phyloP scores from a whole-genome alignment of 2,329 filamentous ascomycete species.

The Fusarium ambrosium region DNA sequence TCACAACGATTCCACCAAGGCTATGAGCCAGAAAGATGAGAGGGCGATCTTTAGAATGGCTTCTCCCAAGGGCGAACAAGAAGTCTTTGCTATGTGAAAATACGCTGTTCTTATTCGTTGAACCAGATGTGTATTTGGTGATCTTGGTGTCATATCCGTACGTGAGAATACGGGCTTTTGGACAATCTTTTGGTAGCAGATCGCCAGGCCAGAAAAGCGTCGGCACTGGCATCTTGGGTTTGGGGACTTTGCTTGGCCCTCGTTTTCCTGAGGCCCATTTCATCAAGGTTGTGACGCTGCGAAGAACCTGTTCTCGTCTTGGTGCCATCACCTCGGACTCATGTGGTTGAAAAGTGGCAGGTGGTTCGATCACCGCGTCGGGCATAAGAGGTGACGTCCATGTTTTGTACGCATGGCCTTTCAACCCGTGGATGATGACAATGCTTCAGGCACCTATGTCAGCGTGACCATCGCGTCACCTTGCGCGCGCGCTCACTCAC shows the following conservation, averaged over 20 bases:
- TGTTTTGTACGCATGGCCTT: not conserved
- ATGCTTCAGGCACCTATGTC: not conserved
- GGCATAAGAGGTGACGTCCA: not conserved
- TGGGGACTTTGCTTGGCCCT: not conserved
- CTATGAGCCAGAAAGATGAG: constrained; percentile 9
- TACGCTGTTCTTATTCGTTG: not conserved
- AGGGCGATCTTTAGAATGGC: not conserved
- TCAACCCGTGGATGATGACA: not conserved
- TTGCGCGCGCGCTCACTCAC: not conserved
- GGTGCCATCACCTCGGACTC: not conserved
- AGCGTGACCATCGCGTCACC: not conserved
- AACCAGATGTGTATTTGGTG: not conserved
- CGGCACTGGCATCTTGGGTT: not conserved
- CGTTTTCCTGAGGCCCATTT: not conserved
- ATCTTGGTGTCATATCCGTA: not conserved
- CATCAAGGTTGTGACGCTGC: not conserved
- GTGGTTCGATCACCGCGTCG: not conserved
- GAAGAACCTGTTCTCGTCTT: not conserved
- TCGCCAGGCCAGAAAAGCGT: not conserved
- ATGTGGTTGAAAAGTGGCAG: not conserved
- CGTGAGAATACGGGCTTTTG: not conserved
- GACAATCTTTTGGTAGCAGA: not conserved
- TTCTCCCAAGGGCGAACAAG: not conserved
- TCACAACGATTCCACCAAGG: constrained; percentile 22
- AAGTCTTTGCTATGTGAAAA: not conserved